Evolutionary conservation across 345 rosid species (phyloP).

Genomic region (Citropsis articulata): DNA sequence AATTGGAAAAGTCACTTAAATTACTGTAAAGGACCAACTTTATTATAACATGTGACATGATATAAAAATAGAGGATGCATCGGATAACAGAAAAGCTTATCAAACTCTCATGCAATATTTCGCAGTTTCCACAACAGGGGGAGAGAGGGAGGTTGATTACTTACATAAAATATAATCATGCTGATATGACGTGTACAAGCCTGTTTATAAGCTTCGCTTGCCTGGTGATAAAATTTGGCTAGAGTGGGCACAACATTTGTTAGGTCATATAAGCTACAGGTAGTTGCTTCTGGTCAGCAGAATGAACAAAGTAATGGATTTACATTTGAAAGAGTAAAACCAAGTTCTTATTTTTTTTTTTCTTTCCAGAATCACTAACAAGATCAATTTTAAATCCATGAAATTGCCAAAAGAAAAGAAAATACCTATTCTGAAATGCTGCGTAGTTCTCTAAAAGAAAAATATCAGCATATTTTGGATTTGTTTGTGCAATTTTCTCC

Average conservation of each 20-base stretch:
- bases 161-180: constrained; percentile 90
- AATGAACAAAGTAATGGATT: not conserved
- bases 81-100: not conserved
- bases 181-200: constrained; percentile 97
- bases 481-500: constrained; percentile 92
- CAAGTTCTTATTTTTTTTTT: not conserved
- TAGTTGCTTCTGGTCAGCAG: constrained; percentile 30
- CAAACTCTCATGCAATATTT: not conserved
- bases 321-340: not conserved
- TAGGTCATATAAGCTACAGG: constrained; percentile 86
- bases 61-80: constrained; percentile 1
- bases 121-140: not conserved
- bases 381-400: not conserved
- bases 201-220: constrained; percentile 97
- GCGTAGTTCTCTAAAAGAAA: constrained; percentile 96
- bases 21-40: constrained; percentile 56
- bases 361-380: not conserved
- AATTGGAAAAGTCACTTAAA: constrained; percentile 93
- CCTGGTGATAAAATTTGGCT: constrained; percentile 99
- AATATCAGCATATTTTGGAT: constrained; percentile 88
- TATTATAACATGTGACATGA: constrained; percentile 6
- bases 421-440: constrained; percentile 92
- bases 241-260: constrained; percentile 94
- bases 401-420: not conserved
- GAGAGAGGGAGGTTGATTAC: constrained; percentile 23